Percentiles rank a stretch among this genome's conserved stretches.
Conservation (phyloP, 441 rosid species). For the Rhodomyrtus psidioides region DNA sequence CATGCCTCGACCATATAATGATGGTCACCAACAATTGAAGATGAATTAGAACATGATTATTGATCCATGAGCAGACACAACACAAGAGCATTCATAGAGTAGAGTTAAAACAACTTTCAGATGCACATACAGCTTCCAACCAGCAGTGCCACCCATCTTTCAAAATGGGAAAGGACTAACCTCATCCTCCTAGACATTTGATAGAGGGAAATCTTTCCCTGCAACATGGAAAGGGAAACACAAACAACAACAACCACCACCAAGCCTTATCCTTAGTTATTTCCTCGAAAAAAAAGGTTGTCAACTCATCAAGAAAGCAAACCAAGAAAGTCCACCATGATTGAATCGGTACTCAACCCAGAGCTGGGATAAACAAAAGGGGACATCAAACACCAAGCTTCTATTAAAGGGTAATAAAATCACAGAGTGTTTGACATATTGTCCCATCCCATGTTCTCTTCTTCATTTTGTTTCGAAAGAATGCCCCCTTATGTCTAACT, state of each 20-base stretch:
- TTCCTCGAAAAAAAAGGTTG: neutral
- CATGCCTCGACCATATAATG: neutral
- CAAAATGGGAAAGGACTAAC: neutral
- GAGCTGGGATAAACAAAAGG: neutral
- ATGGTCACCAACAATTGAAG: neutral
- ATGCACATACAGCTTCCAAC: neutral
- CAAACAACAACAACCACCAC: neutral
- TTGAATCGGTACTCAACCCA: neutral
- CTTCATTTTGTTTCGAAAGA: neutral
- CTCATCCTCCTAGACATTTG: neutral
- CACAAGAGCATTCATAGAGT: neutral
- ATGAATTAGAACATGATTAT: neutral
- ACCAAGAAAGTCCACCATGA: neutral
- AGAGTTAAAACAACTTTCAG: neutral
- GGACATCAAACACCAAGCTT: neutral
- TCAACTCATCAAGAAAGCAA: neutral
- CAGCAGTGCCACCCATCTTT: neutral
- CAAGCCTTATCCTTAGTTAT: neutral
- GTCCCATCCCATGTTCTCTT: neutral
- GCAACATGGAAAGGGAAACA: neutral
- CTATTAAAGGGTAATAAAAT: neutral
- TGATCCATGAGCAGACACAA: neutral
- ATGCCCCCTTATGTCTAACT: neutral
- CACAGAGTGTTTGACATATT: neutral
- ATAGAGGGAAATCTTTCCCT: neutral